Base-by-base conservation (phyloP, 2,329 filamentous ascomycete species). In the Botryotinia globosa region DNA sequence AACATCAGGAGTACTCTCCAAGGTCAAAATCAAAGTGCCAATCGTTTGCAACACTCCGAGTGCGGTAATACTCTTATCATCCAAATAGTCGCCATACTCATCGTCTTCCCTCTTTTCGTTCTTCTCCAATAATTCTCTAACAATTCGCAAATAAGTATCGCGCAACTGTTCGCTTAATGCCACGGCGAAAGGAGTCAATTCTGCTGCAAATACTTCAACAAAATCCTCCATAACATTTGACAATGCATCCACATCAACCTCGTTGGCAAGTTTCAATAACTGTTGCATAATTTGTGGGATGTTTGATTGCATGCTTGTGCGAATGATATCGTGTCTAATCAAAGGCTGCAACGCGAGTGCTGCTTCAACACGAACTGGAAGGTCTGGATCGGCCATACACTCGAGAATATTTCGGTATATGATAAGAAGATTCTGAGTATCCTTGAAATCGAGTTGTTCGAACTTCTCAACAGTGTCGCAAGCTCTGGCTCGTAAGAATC, bases 201-300 rank as follows among this genome's bases (percentile, higher is more conserved):
- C 96, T 4, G 94, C 88, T n/a, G 96, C 95, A 80, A 99, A 99
- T 3, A 98, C 94, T 82, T 99, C 96, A 63, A 99, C 96, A 80
- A 99, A 99, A 80, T 99, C 96, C 83, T 99, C 96, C 96, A 99
- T 99, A 56, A 99, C 96, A 80, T 98, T 98, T 34, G 96, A 95
- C 58, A 99, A 86, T 8, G 96, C 94, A 82, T 99, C 96, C 65
- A 99, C 95, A 80, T 99, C 96, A 73, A 97, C 96, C 83, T 99
- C 96, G 80, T 99, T 99, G 42, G 96, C 95, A 73, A 99, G 86
- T 84, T 98, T 98, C 71, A 99, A 87, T 22, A 99, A 87, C 83
- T 99, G 95, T 83, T 98, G 97, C 96, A 99, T 99, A 80, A 99
- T 98, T 79, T 97, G 97, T 25, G 96, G 94, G 77, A 99, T 99